Evolutionary conservation across 768 basidiomycete species (phyloP), one percentile per base, ranked within the genome.

Genomic region (Tricholoma bakamatsutake): DNA sequence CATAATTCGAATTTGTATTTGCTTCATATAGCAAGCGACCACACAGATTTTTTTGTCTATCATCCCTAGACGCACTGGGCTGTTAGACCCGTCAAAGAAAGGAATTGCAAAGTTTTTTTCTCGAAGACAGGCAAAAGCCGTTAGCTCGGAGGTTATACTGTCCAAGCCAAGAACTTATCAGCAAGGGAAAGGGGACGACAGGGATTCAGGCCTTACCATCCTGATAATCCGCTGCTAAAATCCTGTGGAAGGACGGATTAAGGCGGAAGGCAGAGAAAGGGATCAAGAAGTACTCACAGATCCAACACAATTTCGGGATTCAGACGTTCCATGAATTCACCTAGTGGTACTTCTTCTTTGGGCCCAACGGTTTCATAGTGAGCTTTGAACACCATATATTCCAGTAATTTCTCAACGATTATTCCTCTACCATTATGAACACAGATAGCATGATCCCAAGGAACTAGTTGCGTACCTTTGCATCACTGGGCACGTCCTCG

Each of bases 221-320:
- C 62, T 82, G 78, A 65, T 85, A 86, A 61, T 86, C 84, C 45
- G 84, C 84, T 30, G 83, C 83, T 53, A 83, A 61, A 33, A 85
- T 69, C 53, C 83, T 85, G 60, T 27, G 52, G 15, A 46, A 59
- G 51, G 40, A 54, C 35, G 21, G 37, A 15, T 46, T n/a, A 11
- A 35, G 56, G 28, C 53, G 53, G 5, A n/a, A 15, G 7, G 8
- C 1, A 24, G 9, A 11, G 3, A 18, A n/a, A 13, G 46, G 5
- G 10, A 17, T 8, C 13, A 13, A 48, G 28, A 47, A 13, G 6
- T 13, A 81, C 91, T 66, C 61, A 97, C 94, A 96, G 69, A 68
- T 97, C 94, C 5, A 98, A 71, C 1, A 90, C 89, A 46, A 97
- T 81, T 68, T 96, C 93, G 1, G 90, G 90, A 1, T 85, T 84